Base-by-base conservation (phyloP, 2,329 filamentous ascomycete genomes). In the Rhynchosporium agropyri region DNA sequence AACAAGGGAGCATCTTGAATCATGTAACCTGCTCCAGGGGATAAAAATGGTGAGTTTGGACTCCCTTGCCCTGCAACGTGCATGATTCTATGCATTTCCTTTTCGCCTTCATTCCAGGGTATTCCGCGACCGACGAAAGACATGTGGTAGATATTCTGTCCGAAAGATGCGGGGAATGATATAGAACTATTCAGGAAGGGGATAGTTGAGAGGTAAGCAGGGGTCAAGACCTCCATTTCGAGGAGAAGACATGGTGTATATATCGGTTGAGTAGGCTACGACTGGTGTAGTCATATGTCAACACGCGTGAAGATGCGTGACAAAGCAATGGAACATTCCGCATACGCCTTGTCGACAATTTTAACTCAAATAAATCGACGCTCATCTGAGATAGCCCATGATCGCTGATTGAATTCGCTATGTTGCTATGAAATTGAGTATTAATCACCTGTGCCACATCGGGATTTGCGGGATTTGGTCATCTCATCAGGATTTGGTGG, bases 11-110 rank as follows among this genome's bases (percentile, higher is more conserved):
- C 86, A 26, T 77, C 76, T 58, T 82, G 78, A 3, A 92, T 79
- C 66, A 90, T 81, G 65, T 80, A 77, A 1, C 79, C 84, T 36
- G 88, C 87, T 9, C 84, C 80, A 7, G 80, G 79, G 0, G 85
- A 85, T 1, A 95, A 80, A 58, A 85, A 85, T 0, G 81, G 78
- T 0, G 82, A 76, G 0, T 89, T 92, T 0, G 90, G 90, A 69
- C 94, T 93, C 46, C 83, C 79, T 42, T 74, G 66, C 2, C 76
- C 73, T 0, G 87, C 85, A 0, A 87, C 79, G 33, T 79, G 80
- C 61, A 93, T 80, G 9, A 87, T 79, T 13, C 77, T 72, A 61
- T 89, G 89, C 74, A 93, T 83, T 58, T 81, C 79, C 42, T 78
- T 71, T 76, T 93, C 90, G 69, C 90, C 90, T 12, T 81, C 74